Base-by-base conservation (phyloP, 225 moss, liverwort and hornwort species). In the Pseudisothecium myosuroides region DNA sequence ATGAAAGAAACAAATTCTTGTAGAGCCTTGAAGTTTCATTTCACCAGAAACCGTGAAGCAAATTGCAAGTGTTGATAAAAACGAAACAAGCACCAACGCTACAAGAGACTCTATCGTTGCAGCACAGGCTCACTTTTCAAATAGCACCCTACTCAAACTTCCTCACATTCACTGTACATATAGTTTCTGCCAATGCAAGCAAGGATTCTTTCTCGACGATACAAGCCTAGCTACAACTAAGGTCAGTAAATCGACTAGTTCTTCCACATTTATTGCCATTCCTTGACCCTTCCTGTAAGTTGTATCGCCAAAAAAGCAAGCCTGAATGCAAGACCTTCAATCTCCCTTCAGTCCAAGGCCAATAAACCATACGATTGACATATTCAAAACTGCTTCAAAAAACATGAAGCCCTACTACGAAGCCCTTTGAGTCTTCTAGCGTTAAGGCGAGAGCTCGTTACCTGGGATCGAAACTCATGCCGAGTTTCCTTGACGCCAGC, bases 401-500 rank as follows among this genome's bases (percentile, higher is more conserved):
- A 73, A 36, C 27, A 36, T 6, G 61, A 74, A 47, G 31, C 55
- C 17, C 45, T 73, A 59, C 7, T 24, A 12, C 5, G 82, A 76
- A 34, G 52, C 52, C 34, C 34, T 9, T 54, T 2, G 37, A 26
- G 4, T n/a, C n/a, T 10, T 37, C 24, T 3, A 56, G 27, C 27
- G n/a, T 62, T 60, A 47, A 16, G 23, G 47, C 6, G 52, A 52
- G 47, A 34, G 61, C 36, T 41, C 2, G 41, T 61, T 77, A 86
- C 86, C 86, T 82, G 81, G 77, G 94, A 94, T 49, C 81, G 91
- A 82, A 94, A 83, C 31, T 86, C 94, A 29, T 90, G 92, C 18
- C 90, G 87, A 80, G 94, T 92, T 88, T 94, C 94, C 66, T 92
- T 92, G 17, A 94, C 92, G 73, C 89, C 88, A 20, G 86, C 74